Conservation (phyloP, 2,329 filamentous ascomycete genomes). For the Sphaerostilbella broomeana region DNA sequence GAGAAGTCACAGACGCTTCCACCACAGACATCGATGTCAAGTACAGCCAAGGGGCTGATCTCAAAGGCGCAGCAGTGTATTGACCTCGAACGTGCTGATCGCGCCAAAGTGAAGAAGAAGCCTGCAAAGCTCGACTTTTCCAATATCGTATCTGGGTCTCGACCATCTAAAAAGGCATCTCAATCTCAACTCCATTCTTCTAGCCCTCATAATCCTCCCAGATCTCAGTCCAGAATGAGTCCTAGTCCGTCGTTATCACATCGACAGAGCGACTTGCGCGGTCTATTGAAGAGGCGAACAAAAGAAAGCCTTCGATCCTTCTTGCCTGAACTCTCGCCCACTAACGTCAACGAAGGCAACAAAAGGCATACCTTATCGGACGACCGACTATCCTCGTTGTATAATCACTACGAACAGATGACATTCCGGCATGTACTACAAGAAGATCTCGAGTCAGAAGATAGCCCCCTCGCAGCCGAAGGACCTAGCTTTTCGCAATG, state of each 20-base stretch:
- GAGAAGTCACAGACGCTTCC: slow-evolving; percentile 51
- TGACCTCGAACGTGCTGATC: slow-evolving; percentile 32
- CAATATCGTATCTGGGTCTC: slow-evolving; percentile 32
- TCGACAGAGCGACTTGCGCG: slow-evolving; percentile 21
- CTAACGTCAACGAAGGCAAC: slow-evolving; percentile 23
- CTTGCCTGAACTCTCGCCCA: slow-evolving; percentile 17
- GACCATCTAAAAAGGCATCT: slow-evolving; percentile 23
- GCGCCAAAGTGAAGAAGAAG: slow-evolving; percentile 32
- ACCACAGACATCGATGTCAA: slow-evolving; percentile 52
- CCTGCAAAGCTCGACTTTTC: slow-evolving; percentile 45
- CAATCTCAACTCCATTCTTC: slow-evolving; percentile 28
- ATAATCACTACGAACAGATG: slow-evolving; percentile 53
- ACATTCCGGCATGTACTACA: slow-evolving; percentile 40
- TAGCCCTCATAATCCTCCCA: slow-evolving; percentile 31
- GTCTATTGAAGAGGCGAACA: slow-evolving; percentile 29
- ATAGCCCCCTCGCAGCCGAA: slow-evolving; percentile 1
- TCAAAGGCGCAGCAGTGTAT: slow-evolving; percentile 41
- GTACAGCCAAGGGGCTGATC: slow-evolving; percentile 51
- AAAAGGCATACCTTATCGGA: slow-evolving; percentile 12
- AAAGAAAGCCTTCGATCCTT: slow-evolving; percentile 29
- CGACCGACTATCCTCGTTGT: slow-evolving; percentile 42
- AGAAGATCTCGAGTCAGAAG: slow-evolving; percentile 16
- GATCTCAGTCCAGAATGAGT: slow-evolving; percentile 39
- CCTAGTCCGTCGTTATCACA: slow-evolving; percentile 24
- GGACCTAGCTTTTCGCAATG: slow-evolving; percentile 6